phyloP scores from a whole-genome alignment of 805 yeast genomes.

The Huiozyma naganishii region DNA sequence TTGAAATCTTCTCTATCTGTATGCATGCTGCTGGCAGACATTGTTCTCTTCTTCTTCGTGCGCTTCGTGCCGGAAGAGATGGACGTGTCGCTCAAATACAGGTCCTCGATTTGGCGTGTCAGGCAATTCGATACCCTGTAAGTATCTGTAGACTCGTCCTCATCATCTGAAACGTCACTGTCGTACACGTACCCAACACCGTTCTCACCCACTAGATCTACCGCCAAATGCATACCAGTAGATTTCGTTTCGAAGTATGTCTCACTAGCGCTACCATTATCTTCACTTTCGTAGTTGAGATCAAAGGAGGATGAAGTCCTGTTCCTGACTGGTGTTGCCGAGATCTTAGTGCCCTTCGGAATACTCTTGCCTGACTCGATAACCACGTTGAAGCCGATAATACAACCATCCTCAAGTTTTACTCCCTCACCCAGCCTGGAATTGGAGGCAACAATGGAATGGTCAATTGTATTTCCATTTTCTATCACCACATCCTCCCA shows the following conservation, averaged over 20 bases:
- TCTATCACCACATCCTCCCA: conserved; percentile 77
- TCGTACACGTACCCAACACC: conserved; percentile 31
- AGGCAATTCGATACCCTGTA: conserved; percentile 25
- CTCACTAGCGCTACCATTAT: conserved; percentile 14
- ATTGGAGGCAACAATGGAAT: conserved; percentile 61
- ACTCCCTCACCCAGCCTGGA: conserved; percentile 46
- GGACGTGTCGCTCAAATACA: conserved; percentile 48
- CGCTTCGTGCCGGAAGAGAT: conserved; percentile 40
- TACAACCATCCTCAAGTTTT: conserved; percentile 53
- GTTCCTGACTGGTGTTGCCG: conserved; percentile 35
- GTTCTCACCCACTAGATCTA: conserved; percentile 27
- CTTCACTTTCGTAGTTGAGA: conserved; percentile 22
- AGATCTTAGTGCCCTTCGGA: conserved; percentile 41
- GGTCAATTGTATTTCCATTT: conserved; percentile 47
- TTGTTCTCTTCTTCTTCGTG: conserved; percentile 35
- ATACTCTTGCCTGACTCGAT: conserved; percentile 46
- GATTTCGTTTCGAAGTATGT: neutral
- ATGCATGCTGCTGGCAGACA: conserved; percentile 31
- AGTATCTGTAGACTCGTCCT: conserved; percentile 19
- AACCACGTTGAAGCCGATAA: conserved; percentile 65
- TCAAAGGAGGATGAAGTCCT: conserved; percentile 23
- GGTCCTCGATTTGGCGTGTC: conserved; percentile 36
- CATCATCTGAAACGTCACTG: conserved; percentile 27
- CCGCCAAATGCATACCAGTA: conserved; percentile 9
- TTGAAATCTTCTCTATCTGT: conserved; percentile 36